These are phyloP conservation scores for Cenchrus fungigraminus DNA, from an alignment of 176 grass and related monocot genomes.

Conservation along the genomic window DNA sequence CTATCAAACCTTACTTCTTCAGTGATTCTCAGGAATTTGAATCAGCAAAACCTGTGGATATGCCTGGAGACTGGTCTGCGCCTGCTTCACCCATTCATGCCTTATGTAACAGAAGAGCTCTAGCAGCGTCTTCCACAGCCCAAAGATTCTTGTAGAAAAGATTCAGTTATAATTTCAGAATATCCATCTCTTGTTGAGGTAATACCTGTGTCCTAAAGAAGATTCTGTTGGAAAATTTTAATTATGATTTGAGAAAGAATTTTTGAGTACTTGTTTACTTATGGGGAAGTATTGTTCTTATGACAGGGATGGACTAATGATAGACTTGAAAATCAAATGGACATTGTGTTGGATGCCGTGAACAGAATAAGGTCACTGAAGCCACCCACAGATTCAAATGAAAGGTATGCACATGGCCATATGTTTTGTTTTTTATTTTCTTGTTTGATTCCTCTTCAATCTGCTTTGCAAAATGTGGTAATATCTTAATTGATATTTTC, in stretches of 20 bases:
- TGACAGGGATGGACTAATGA: slow-evolving; percentile 76
- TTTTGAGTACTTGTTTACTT: slow-evolving; percentile 25
- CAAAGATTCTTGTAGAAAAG: slow-evolving; percentile 61
- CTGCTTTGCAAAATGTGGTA: slow-evolving; percentile 5
- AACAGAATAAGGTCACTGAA: slow-evolving; percentile 76
- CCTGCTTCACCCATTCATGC: slow-evolving; percentile 90
- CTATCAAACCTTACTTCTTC: slow-evolving; percentile 84
- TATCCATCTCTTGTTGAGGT: slow-evolving; percentile 83
- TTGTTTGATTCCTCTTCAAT: slow-evolving; percentile 11
- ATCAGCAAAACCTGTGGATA: slow-evolving; percentile 71
- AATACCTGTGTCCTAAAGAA: background rate
- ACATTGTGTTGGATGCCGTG: slow-evolving; percentile 62
- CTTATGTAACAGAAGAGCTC: slow-evolving; percentile 88
- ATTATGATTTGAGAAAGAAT: background rate
- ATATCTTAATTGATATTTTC: background rate
- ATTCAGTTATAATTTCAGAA: slow-evolving; percentile 86
- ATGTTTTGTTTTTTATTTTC: background rate
- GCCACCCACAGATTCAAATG: slow-evolving; percentile 69
- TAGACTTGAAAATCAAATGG: slow-evolving; percentile 71
- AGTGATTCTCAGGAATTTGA: slow-evolving; percentile 68
- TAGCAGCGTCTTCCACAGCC: slow-evolving; percentile 85
- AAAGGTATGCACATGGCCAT: slow-evolving; percentile 48
- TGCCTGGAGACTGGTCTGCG: slow-evolving; percentile 82
- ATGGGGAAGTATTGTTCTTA: slow-evolving; percentile 28
- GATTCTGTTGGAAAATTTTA: background rate